Evolutionary conservation across 176 grass and related monocot species (phyloP).

Genomic region (Stipa capillata): DNA sequence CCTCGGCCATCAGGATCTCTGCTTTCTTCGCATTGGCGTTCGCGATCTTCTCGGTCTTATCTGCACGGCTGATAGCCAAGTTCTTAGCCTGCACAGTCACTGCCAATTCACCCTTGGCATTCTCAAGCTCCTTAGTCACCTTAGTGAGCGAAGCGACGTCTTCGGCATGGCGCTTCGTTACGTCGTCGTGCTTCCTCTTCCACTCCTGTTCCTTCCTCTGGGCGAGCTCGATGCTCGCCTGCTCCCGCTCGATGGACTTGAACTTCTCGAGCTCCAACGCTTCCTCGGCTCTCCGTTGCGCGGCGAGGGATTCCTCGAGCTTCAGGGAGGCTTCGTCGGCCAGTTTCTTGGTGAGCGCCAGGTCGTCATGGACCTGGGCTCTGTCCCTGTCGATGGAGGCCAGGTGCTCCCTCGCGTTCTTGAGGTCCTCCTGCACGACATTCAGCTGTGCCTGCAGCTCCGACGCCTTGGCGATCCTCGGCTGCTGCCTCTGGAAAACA

Average conservation of each 20-base stretch:
- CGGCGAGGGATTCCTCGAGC: conserved; percentile 44
- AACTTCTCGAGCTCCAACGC: conserved; percentile 65
- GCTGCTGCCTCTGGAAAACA: conserved; percentile 47
- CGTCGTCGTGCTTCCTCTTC: conserved; percentile 32
- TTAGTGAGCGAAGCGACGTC: conserved; percentile 35
- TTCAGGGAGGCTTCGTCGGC: conserved; percentile 37
- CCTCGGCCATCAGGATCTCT: conserved; percentile 29
- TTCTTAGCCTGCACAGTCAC: conserved; percentile 33
- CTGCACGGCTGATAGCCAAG: conserved; percentile 21
- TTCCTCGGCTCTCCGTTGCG: conserved; percentile 56
- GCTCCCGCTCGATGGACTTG: conserved; percentile 61
- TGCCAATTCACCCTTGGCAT: conserved; percentile 39
- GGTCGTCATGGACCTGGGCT: conserved; percentile 35
- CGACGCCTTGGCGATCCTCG: conserved; percentile 29
- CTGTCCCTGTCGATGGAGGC: conserved; percentile 45
- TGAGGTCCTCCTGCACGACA: conserved; percentile 47
- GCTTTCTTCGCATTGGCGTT: conserved; percentile 35
- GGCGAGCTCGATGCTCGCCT: conserved; percentile 33
- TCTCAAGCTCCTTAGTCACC: conserved; percentile 46
- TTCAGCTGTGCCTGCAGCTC: conserved; percentile 57
- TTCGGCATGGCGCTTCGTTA: conserved; percentile 45
- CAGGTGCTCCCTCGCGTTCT: conserved; percentile 41
- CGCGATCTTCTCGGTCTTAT: conserved; percentile 32
- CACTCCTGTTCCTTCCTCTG: conserved; percentile 52
- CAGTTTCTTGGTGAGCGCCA: conserved; percentile 27